Base-by-base conservation (phyloP, 768 basidiomycete species). In the Lactarius hatsudake region DNA sequence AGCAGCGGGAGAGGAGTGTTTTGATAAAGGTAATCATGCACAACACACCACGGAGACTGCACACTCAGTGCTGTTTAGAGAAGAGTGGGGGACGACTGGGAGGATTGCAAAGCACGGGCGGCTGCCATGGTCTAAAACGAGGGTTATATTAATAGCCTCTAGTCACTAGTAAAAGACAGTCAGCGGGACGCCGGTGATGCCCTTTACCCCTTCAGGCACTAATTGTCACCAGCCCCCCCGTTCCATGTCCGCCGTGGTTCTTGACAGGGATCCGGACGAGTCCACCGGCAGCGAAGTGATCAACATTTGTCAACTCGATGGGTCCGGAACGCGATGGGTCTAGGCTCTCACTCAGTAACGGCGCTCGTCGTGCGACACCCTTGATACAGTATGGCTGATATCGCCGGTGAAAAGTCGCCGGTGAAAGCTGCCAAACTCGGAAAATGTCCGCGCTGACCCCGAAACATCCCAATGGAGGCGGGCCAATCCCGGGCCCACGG, bases 11-110 rank as follows among this genome's bases (percentile, higher is more conserved):
- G 30, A 53, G 20, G 28, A 54, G 9, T 36, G 4, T 15, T n/a
- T 48, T 62, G 61, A 66, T 10, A 5, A 61, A 17, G 38, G 5
- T 1, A 13, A 57, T n/a, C 66, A 67, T 63, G 5, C 34, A 1
- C 10, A 43, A 51, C 17, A 23, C 28, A 23, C 17, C 43, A n/a
- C 53, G 63, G 15, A 20, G 36, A 6, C 43, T 8, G 36, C 34
- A 45, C 32, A 6, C 43, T 17, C 17, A 5, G 55, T 48, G 26
- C 42, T 32, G 18, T 30, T 20, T 23, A 36, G 30, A 13, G 34
- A 23, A 20, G 36, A n/a, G 61, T 3, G 10, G 12, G 9, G 6
- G 7, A 2, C 13, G 5, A 13, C 48, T 26, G 10, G 32, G 38
- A 28, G 17, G 42, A 8, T 10, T 26, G 55, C 7, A 23, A 23